Conservation (phyloP, 805 yeast genomes). For the Jamesozyma rosinii region DNA sequence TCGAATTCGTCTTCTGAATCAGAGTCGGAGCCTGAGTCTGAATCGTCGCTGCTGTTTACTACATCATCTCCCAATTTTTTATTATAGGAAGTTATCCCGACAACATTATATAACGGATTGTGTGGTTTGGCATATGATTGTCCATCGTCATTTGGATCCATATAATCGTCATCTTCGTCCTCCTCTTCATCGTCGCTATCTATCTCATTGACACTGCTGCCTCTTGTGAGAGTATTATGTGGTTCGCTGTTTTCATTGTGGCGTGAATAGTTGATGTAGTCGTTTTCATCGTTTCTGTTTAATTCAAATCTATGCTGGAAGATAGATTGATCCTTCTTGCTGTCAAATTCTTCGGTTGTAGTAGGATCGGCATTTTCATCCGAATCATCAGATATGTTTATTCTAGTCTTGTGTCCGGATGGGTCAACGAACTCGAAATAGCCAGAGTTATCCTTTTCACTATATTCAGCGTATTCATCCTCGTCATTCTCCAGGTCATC, state of each 20-base stretch:
- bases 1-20: not conserved
- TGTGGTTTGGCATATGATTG: slow-evolving; percentile 55
- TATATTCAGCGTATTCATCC: slow-evolving; percentile 16
- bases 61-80: slow-evolving; percentile 11
- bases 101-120: slow-evolving; percentile 46
- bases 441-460: slow-evolving; percentile 35
- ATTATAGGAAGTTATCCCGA: slow-evolving; percentile 34
- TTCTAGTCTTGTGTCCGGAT: slow-evolving; percentile 56
- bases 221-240: not conserved
- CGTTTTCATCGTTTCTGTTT: slow-evolving; percentile 23
- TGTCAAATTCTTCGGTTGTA: not conserved
- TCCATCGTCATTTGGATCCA: slow-evolving; percentile 77
- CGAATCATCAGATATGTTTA: slow-evolving; percentile 46
- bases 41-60: not conserved
- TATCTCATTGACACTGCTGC: not conserved
- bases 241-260: not conserved
- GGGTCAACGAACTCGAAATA: slow-evolving; percentile 65
- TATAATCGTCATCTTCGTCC: slow-evolving; percentile 54
- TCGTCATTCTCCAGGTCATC: slow-evolving; percentile 26
- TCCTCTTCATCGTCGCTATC: slow-evolving; percentile 1
- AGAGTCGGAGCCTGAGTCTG: slow-evolving; percentile 15
- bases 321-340: not conserved
- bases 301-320: slow-evolving; percentile 24
- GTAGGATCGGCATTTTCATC: slow-evolving; percentile 26
- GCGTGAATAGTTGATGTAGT: not conserved